phyloP scores from a whole-genome alignment of 352 stramenopile species.

The Globisporangium iwayamae region DNA sequence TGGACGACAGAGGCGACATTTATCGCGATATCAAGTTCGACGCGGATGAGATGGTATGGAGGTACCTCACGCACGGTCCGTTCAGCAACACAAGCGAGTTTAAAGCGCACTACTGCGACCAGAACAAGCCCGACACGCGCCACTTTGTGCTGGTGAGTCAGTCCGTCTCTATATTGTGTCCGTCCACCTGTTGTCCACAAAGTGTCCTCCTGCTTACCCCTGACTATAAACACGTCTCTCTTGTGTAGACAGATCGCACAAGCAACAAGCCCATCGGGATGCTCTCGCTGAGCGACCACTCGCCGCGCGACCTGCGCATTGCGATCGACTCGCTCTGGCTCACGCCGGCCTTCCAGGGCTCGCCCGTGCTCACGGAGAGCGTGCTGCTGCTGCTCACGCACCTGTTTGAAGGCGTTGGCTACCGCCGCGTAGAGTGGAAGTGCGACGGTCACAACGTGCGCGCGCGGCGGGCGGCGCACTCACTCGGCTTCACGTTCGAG shows the following conservation, averaged over 20 bases:
- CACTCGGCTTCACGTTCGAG: conserved; percentile 84
- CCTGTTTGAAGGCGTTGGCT: conserved; percentile 61
- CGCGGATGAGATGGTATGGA: conserved; percentile 79
- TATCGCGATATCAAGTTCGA: conserved; percentile 63
- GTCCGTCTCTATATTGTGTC: background rate
- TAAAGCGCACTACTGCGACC: conserved; percentile 29
- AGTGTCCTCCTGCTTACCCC: background rate
- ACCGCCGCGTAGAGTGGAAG: conserved; percentile 85
- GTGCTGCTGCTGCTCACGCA: conserved; percentile 70
- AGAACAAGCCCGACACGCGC: conserved; percentile 28
- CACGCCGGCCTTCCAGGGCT: conserved; percentile 69
- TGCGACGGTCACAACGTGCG: conserved; percentile 87
- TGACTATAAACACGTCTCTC: background rate
- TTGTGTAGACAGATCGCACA: conserved; percentile 36
- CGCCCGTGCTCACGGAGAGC: conserved; percentile 40
- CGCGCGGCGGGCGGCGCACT: conserved; percentile 72
- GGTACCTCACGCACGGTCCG: conserved; percentile 57
- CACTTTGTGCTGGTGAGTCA: conserved; percentile 56
- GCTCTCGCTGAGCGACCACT: conserved; percentile 69
- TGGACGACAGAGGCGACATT: conserved; percentile 38
- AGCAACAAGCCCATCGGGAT: conserved; percentile 67
- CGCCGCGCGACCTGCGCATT: conserved; percentile 71
- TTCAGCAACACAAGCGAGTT: conserved; percentile 44
- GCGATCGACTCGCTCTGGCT: conserved; percentile 83
- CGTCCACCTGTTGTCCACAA: conserved; percentile 1